Base-by-base conservation (phyloP, 352 stramenopile genomes). In the Globisporangium barbulae region DNA sequence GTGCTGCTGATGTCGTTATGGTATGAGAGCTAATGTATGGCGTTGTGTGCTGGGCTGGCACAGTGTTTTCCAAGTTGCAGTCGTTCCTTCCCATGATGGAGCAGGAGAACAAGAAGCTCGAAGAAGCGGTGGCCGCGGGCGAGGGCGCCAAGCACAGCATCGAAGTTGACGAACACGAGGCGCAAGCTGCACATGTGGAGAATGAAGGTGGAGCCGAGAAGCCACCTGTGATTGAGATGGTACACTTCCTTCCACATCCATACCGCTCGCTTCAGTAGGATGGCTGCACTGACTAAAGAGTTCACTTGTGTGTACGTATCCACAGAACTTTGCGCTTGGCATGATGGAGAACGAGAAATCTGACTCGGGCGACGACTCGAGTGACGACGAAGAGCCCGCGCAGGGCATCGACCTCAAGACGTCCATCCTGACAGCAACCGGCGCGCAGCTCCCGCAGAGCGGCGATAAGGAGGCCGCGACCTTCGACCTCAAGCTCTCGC, bases 31-130 rank as follows among this genome's bases (percentile, higher is more conserved):
- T 48, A 49, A 42, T 59, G 3, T 19, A 17, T 66, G 28, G 41
- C 5, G 44, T 28, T 60, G 33, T 45, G 52, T 52, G 31, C 59
- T 47, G 31, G 10, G 2, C 5, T 15, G 4, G 15, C 28, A 17
- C 57, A 91, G 85, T 93, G 63, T 81, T 93, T 49, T 79, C 76
- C n/a, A 83, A 75, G 53, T 67, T 93, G 15, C 78, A 93, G 65
- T 74, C 82, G 49, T 93, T 93, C 54, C 65, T 93, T 42, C 85
- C 85, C 0, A 65, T 84, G 65, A 88, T 93, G 70, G 85, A 78
- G 17, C 69, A 76, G 49, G 81, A 93, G 60, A 93, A 93, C 73
- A 79, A 88, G 62, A 88, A 88, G 66, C 71, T 93, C 41, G 80
- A 79, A 53, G 69, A 85, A 33, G 82, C 78, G 9, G 73, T 91